Evolutionary conservation across 2,329 filamentous ascomycete genomes (phyloP).

Genomic region (Xylariaceae sp.): DNA sequence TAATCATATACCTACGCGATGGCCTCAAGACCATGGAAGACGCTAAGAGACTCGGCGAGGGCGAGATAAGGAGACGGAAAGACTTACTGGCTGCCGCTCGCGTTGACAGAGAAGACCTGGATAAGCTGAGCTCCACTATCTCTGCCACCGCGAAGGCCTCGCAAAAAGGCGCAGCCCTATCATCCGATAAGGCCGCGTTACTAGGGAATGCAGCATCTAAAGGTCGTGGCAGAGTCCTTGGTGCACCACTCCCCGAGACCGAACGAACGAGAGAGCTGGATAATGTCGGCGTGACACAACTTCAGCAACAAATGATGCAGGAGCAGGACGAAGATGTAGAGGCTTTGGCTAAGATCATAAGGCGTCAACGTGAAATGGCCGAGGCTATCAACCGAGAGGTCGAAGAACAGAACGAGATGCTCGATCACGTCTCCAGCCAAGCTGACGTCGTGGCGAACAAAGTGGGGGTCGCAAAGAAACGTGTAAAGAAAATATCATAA

Average conservation of each 20-base stretch:
- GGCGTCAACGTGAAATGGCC: conserved; percentile 73
- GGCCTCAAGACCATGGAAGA: conserved; percentile 59
- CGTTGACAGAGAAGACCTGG: conserved; percentile 72
- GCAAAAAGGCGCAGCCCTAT: conserved; percentile 45
- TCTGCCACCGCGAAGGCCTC: conserved; percentile 36
- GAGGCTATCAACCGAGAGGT: conserved; percentile 72
- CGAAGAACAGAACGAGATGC: conserved; percentile 65
- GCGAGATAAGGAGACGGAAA: conserved; percentile 66
- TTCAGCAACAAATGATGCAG: conserved; percentile 70
- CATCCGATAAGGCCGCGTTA: conserved; percentile 48
- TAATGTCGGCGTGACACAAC: conserved; percentile 67
- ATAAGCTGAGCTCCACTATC: conserved; percentile 62
- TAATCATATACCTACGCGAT: conserved; percentile 61
- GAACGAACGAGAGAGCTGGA: conserved; percentile 72
- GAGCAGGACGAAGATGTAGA: conserved; percentile 73
- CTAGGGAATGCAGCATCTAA: conserved; percentile 38
- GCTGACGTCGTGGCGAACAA: conserved; percentile 63
- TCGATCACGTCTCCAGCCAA: conserved; percentile 64
- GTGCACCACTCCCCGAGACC: conserved; percentile 69
- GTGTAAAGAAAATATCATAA: conserved; percentile 60
- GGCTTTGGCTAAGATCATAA: conserved; percentile 63
- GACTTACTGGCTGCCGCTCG: conserved; percentile 67
- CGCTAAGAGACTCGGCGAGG: conserved; percentile 59
- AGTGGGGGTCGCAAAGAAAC: conserved; percentile 69
- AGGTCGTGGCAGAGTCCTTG: conserved; percentile 63